Percentiles rank a stretch among this genome's conserved stretches.
Conservation (phyloP, 2,329 filamentous ascomycete species). For the Rhytidhysteron rufulum region DNA sequence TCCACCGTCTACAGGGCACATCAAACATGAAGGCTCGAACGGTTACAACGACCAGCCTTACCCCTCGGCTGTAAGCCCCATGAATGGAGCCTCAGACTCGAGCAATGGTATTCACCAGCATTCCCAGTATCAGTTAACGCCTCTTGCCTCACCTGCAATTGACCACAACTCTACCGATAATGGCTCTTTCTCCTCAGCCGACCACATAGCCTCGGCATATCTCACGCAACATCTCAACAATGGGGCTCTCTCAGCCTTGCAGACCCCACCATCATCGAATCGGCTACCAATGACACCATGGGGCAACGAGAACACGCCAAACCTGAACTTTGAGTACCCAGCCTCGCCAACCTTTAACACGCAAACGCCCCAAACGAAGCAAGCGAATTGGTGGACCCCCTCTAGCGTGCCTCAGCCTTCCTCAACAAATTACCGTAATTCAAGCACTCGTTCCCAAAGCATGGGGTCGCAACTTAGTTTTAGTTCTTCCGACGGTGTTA, state of each 20-base stretch:
- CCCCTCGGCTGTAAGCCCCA: conserved; percentile 17
- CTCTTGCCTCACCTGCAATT: conserved; percentile 28
- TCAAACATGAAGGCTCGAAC: conserved; percentile 20
- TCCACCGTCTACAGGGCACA: conserved; percentile 21
- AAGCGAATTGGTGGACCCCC: conserved; percentile 24
- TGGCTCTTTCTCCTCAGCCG: conserved; percentile 20
- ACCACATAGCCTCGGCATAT: conserved; percentile 13
- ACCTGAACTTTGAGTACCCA: conserved; percentile 29
- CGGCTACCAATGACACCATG: conserved; percentile 26
- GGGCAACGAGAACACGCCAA: conserved; percentile 22
- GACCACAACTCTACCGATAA: conserved; percentile 14
- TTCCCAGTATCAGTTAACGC: conserved; percentile 31
- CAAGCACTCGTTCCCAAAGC: conserved; percentile 7
- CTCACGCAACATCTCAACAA: conserved; percentile 15
- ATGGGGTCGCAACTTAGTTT: background rate
- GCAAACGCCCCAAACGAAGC: conserved; percentile 11
- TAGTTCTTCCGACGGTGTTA: conserved; percentile 10
- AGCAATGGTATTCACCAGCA: conserved; percentile 15
- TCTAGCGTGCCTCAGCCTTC: conserved; percentile 14
- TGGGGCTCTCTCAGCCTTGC: conserved; percentile 34
- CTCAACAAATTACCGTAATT: conserved; percentile 14
- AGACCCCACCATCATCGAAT: conserved; percentile 32
- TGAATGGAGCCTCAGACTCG: conserved; percentile 10
- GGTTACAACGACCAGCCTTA: conserved; percentile 23
- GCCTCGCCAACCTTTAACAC: conserved; percentile 25